Base-by-base conservation (phyloP, 768 basidiomycete genomes). In the Amyloporia xantha region DNA sequence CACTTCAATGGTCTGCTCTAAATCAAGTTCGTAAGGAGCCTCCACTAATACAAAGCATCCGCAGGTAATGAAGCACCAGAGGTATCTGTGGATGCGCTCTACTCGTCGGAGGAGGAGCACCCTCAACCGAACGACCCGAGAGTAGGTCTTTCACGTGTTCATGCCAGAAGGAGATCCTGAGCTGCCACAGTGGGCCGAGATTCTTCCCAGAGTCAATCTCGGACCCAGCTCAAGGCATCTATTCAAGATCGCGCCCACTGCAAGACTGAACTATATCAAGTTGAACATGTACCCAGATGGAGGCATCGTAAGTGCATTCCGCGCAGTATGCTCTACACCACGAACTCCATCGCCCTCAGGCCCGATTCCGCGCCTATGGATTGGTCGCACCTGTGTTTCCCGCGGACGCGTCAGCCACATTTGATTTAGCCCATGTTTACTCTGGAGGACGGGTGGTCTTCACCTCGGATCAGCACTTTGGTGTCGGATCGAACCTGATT, bases 211-310 rank as follows among this genome's bases (percentile, higher is more conserved):
- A 58, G 80, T 82, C 5, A 67, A 78, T 38, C 73, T 97, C 23
- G 88, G 89, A 2, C 95, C 96, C 6, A 81, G 76, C 53, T 83
- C 86, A n/a, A 76, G 85, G 47, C 96, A 99, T 64, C 73, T 97
- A 27, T 98, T 97, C 75, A 77, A 77, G 51, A 74, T 93, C 36
- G 62, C 80, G 13, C 62, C 71, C 11, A 78, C 79, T 0, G 48
- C 62, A 2, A 61, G 66, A 11, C 73, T 77, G 49, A 94, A 84
- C 53, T 87, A 86, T 65, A 82, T 99, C 50, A 96, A 90, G 66
- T 79, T 99, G 20, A 83, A 86, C 56, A 93, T 95, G 80, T 91
- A 92, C 68, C 96, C 96, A 2, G 96, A 99, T 59, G 96, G 96
- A 35, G 96, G 96, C 2, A 92, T 98, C 62, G 93, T 92, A 61